phyloP scores from a whole-genome alignment of 2,329 filamentous ascomycete genomes.

The Lachnellula arida region DNA sequence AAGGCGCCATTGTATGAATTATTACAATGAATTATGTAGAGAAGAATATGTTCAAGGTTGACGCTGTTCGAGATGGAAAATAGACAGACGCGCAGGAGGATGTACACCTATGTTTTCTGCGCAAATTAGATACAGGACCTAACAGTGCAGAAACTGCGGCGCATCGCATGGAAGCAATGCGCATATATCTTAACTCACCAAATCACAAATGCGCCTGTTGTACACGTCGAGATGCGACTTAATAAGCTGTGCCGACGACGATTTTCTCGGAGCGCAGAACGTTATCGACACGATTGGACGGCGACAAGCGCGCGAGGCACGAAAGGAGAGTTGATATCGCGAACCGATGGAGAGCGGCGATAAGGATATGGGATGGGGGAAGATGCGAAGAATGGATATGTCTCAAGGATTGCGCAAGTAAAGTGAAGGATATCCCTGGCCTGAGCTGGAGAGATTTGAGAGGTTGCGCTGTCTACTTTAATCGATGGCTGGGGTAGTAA shows the following conservation, averaged over 20 bases:
- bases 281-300: conserved; percentile 9
- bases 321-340: neutral
- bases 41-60: neutral
- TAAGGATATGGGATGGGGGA: neutral
- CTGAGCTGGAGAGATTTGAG: neutral
- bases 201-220: conserved; percentile 1
- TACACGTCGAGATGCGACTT: neutral
- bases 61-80: conserved; percentile 3
- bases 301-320: neutral
- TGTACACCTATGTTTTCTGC: neutral
- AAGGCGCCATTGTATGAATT: conserved; percentile 19
- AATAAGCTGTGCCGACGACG: neutral
- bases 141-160: neutral
- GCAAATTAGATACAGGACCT: neutral
- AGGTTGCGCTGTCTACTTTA: conserved; percentile 5
- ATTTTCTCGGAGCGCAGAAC: conserved; percentile 7
- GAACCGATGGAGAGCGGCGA: neutral
- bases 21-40: neutral
- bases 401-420: conserved; percentile 2
- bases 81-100: neutral
- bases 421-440: neutral
- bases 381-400: neutral
- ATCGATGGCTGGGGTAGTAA: conserved; percentile 15
- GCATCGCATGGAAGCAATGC: neutral
- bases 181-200: neutral